These are phyloP conservation scores for Tuber magnatum DNA, from an alignment of 495 filamentous ascomycete species.

Conservation along the genomic window DNA sequence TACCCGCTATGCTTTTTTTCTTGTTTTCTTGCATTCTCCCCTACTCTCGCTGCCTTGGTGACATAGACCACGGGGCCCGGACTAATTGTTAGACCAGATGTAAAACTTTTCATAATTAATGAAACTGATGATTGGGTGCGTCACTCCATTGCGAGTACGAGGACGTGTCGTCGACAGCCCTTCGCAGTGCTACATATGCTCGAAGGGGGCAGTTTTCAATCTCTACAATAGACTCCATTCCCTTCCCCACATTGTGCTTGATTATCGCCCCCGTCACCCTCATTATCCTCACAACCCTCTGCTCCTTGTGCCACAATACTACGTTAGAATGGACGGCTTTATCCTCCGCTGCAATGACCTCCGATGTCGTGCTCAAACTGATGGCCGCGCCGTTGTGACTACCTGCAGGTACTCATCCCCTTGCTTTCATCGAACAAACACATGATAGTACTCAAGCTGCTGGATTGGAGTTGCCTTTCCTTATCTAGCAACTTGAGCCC, in stretches of 20 bases:
- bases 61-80: background rate
- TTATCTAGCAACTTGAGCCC: background rate
- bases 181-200: background rate
- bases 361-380: slow-evolving; percentile 66
- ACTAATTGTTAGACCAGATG: background rate
- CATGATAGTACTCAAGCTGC: slow-evolving; percentile 18
- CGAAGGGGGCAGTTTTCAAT: background rate
- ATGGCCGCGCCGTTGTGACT: slow-evolving; percentile 75
- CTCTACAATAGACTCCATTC: background rate
- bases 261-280: no score
- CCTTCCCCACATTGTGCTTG: background rate
- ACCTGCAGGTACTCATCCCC: slow-evolving; percentile 63
- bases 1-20: background rate
- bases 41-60: background rate
- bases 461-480: background rate
- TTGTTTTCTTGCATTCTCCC: background rate
- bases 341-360: slow-evolving; percentile 72
- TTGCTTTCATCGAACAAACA: background rate
- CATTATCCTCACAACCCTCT: background rate
- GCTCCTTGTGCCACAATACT: background rate
- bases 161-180: background rate
- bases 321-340: slow-evolving; percentile 33
- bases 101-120: background rate
- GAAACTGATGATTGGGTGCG: background rate
- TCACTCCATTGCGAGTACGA: background rate